Evolutionary conservation across 2,329 filamentous ascomycete species (phyloP).

Genomic region (Macrophomina tecta): DNA sequence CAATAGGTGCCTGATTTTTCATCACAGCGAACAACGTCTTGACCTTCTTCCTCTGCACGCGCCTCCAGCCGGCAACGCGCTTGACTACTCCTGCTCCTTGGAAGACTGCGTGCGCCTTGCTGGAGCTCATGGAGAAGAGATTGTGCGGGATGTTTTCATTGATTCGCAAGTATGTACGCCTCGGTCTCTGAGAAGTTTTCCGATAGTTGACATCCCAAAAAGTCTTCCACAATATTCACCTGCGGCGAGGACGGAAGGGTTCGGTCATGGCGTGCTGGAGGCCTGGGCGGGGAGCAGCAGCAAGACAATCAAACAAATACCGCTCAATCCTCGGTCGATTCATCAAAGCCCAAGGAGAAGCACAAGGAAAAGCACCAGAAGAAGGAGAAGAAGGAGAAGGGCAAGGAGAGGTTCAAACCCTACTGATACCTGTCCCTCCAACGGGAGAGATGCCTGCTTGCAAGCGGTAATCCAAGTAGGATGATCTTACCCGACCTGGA

Average conservation of each 20-base stretch:
- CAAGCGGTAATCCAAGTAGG: background rate
- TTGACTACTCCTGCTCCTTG: slow-evolving; percentile 41
- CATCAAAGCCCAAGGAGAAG: slow-evolving; percentile 25
- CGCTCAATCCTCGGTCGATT: slow-evolving; percentile 32
- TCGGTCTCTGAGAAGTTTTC: background rate
- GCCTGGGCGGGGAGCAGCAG: slow-evolving; percentile 28
- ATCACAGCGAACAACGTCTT: slow-evolving; percentile 36
- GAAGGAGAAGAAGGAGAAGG: slow-evolving; percentile 38
- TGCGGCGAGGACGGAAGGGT: slow-evolving; percentile 58
- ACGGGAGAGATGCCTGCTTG: background rate
- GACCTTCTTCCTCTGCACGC: slow-evolving; percentile 42
- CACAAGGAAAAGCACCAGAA: slow-evolving; percentile 44
- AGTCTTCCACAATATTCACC: slow-evolving; percentile 49
- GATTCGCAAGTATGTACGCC: slow-evolving; percentile 41
- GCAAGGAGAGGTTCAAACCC: slow-evolving; percentile 47
- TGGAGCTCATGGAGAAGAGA: slow-evolving; percentile 56
- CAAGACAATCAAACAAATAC: slow-evolving; percentile 28
- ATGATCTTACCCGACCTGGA: background rate
- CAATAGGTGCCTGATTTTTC: background rate
- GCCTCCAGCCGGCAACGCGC: slow-evolving; percentile 27
- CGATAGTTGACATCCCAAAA: background rate
- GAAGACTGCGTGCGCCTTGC: slow-evolving; percentile 39
- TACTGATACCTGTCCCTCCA: slow-evolving; percentile 36
- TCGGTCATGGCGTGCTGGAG: slow-evolving; percentile 45
- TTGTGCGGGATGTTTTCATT: slow-evolving; percentile 54